Conservation (phyloP, 768 basidiomycete genomes). For the Porpolomopsis calyptriformis region DNA sequence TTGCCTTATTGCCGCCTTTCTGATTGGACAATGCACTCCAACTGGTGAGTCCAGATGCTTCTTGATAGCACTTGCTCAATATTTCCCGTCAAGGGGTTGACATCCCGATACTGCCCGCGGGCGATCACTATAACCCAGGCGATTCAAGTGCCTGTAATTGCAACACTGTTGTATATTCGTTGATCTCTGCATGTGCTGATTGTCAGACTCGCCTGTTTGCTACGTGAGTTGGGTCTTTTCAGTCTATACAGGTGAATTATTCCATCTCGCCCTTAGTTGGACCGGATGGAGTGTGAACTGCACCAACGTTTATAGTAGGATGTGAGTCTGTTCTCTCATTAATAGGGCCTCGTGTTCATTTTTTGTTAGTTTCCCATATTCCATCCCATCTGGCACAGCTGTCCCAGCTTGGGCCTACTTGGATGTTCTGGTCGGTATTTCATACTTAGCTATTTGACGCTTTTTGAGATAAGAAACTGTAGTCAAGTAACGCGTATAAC, state of each 20-base stretch:
- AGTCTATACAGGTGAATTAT: not conserved
- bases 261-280: constrained; percentile 30
- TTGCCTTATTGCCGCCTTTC: constrained; percentile 22
- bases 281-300: constrained; percentile 41
- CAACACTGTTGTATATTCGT: constrained; percentile 44
- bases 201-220: constrained; percentile 39
- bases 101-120: constrained; percentile 14
- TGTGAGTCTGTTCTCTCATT: constrained; percentile 10
- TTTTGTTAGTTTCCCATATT: constrained; percentile 30
- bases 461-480: too few relatives aligned
- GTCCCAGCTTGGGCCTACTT: constrained; percentile 58
- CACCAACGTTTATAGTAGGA: constrained; percentile 22
- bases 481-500: not conserved
- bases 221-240: constrained; percentile 18
- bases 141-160: constrained; percentile 35
- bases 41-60: constrained; percentile 18
- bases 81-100: constrained; percentile 17
- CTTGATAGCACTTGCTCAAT: not conserved
- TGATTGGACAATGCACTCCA: constrained; percentile 21
- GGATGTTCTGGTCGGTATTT: constrained; percentile 32
- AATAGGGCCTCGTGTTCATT: not conserved
- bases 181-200: constrained; percentile 46
- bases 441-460: not conserved
- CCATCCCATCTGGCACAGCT: constrained; percentile 37
- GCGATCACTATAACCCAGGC: constrained; percentile 7